Percentiles rank a stretch among this genome's conserved stretches.
Evolutionary conservation across 1,284 basidiomycete species (phyloP).

Genomic region (Tilletia indica): DNA sequence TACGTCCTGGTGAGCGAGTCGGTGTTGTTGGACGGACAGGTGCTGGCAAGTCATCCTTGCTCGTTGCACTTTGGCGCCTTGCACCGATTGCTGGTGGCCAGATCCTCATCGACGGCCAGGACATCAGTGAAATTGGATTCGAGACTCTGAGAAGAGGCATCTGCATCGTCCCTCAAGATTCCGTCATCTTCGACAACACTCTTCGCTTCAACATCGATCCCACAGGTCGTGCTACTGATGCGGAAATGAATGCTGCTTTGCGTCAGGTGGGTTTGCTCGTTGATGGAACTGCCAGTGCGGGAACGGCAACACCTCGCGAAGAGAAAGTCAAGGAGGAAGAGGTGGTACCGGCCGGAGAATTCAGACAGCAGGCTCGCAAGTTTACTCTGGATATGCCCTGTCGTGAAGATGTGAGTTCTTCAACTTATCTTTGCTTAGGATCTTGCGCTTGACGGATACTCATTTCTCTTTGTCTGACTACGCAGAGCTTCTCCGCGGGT

Average conservation of each 20-base stretch:
- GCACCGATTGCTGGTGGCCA: constrained; percentile 59
- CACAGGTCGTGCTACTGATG: constrained; percentile 65
- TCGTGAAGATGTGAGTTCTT: constrained; percentile 8
- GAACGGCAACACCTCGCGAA: background rate
- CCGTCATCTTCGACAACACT: constrained; percentile 67
- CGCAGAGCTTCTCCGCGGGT: constrained; percentile 11
- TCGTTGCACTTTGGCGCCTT: constrained; percentile 31
- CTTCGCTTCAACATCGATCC: constrained; percentile 71
- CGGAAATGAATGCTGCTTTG: constrained; percentile 47
- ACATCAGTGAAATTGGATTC: constrained; percentile 63
- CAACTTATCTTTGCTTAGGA: background rate
- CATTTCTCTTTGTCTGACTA: background rate
- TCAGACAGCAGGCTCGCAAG: constrained; percentile 13
- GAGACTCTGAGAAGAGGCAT: constrained; percentile 62
- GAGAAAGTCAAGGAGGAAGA: background rate
- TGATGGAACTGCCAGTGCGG: background rate
- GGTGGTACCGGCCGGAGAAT: background rate
- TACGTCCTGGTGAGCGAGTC: constrained; percentile 38
- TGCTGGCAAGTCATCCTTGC: constrained; percentile 30
- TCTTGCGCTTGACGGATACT: background rate
- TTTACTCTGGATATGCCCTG: constrained; percentile 7
- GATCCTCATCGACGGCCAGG: constrained; percentile 34
- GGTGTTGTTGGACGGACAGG: constrained; percentile 48
- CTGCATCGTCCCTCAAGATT: constrained; percentile 84
- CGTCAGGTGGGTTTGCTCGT: constrained; percentile 25